A percentile compares a stretch with the other conserved stretches of the same genome.
Conservation (phyloP, 2,329 filamentous ascomycete species). For the Sodiomyces alkalinus region DNA sequence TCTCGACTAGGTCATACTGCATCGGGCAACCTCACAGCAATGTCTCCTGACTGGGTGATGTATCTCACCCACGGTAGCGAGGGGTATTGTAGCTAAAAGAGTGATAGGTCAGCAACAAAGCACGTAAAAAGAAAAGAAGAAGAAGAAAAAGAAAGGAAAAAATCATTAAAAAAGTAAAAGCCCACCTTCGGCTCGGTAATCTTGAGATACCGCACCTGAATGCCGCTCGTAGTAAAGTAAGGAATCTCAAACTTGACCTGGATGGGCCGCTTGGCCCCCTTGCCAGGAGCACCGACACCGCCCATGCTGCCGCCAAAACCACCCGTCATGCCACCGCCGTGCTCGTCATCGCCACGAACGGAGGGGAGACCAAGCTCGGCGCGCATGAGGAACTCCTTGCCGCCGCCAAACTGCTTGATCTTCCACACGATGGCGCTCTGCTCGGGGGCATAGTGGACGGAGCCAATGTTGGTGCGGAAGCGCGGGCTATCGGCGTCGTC, state of each 20-base stretch:
- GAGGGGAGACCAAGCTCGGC: conserved; percentile 89
- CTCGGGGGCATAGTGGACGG: conserved; percentile 93
- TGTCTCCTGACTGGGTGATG: conserved; percentile 95
- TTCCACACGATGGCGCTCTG: conserved; percentile 98
- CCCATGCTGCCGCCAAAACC: conserved; percentile 96
- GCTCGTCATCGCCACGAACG: conserved; percentile 88
- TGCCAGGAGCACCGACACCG: conserved; percentile 59
- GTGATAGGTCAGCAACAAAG: too few species aligned
- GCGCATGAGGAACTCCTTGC: conserved; percentile 97
- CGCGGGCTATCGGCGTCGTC: conserved; percentile 93
- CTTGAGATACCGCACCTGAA: conserved; percentile 96
- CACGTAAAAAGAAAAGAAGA: too few species aligned
- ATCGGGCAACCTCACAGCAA: conserved; percentile 88
- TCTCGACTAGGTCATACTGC: conserved; percentile 40
- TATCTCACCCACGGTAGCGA: conserved; percentile 96
- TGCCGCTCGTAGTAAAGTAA: conserved; percentile 99
- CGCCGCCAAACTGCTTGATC: conserved; percentile 98
- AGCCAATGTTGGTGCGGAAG: conserved; percentile 94
- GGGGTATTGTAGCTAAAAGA: conserved; percentile 77
- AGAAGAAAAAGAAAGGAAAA: too few species aligned
- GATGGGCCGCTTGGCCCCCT: conserved; percentile 85
- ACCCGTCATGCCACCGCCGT: conserved; percentile 92
- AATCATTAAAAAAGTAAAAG: too few species aligned
- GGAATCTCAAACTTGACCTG: conserved; percentile 99
- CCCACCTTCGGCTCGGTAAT: conserved; percentile 97